These are phyloP conservation scores for Monascus ruber DNA, from an alignment of 2,329 filamentous ascomycete genomes.

Conservation along the genomic window DNA sequence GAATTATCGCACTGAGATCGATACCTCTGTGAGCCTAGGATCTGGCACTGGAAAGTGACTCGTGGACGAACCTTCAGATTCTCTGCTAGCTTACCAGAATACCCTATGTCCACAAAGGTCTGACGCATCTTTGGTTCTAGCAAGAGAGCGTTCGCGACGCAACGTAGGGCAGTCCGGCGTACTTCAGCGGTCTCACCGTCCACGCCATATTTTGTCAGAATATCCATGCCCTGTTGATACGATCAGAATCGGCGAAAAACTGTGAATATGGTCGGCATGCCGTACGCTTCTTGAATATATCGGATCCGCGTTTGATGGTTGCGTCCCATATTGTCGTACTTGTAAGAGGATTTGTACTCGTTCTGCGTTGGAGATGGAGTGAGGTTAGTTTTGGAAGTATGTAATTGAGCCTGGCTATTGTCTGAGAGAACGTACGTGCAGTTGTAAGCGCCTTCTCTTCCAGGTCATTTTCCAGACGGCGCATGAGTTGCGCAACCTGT, in stretches of 20 bases:
- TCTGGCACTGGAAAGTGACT: neutral
- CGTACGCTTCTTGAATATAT: constrained; percentile 72
- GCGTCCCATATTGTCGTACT: constrained; percentile 68
- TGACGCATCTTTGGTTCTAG: constrained; percentile 58
- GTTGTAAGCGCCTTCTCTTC: constrained; percentile 46
- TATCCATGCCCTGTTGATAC: constrained; percentile 55
- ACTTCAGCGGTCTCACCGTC: constrained; percentile 51
- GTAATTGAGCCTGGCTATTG: neutral
- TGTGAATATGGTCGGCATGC: neutral
- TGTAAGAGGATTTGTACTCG: constrained; percentile 40
- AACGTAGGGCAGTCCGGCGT: constrained; percentile 65
- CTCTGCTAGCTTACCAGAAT: constrained; percentile 55
- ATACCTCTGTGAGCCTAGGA: constrained; percentile 1
- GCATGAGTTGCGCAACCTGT: constrained; percentile 55
- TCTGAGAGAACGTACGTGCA: constrained; percentile 40
- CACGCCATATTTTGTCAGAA: constrained; percentile 62
- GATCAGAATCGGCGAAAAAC: neutral
- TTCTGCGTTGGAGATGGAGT: constrained; percentile 11
- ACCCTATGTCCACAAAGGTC: constrained; percentile 59
- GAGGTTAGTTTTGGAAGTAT: too few relatives aligned
- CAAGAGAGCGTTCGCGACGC: constrained; percentile 74
- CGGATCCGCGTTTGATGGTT: constrained; percentile 59
- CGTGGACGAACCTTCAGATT: constrained; percentile 47
- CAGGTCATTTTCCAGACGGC: constrained; percentile 52
- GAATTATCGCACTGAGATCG: constrained; percentile 48